Evolutionary conservation across 2,329 filamentous ascomycete species (phyloP), one percentile per base, ranked within the genome.

Genomic region (Diaporthe eres): DNA sequence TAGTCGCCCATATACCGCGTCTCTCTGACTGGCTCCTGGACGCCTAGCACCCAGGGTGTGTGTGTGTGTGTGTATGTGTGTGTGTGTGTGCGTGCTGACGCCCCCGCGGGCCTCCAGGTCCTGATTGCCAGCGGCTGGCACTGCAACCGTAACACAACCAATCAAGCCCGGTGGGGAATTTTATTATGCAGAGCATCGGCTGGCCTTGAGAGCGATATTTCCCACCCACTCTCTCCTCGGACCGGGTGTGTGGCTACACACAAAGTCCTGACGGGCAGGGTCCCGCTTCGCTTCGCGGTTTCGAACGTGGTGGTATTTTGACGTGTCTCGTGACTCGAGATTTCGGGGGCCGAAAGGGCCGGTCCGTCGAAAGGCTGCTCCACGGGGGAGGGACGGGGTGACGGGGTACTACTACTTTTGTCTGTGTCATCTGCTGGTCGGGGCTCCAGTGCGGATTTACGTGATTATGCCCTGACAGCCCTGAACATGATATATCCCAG

Each of bases 301-400:
- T 53, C n/a, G 22, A 37, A 37, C 17, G 63, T 37, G 47, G 63
- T 68, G 63, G 47, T 37, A 37, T 51, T 53, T 53, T 68, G 31
- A 68, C 63, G 47, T 31, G 31, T 53, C 63, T 51, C 63, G 63
- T 68, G 63, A 51, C 44, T 39, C 44, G 63, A 67, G 51, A 37
- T 68, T 65, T 68, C 63, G 63, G 63, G 63, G 44, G 44, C 63
- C 63, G 63, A 68, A 68, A 68, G 63, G 63, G 63, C 63, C 63
- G 63, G 63, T 68, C 63, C 63, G 63, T 53, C 12, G 19, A 22
- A 31, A 25, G 8, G 47, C 10, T n/a, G 28, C 63, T 68, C 63
- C 63, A 68, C 44, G 37, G 37, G 37, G 47, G 12, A 7, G 44
- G 25, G 31, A 39, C 31, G 31, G 31, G 31, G 31, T 1, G 31